Evolutionary conservation across 768 basidiomycete genomes (phyloP), one percentile per base, ranked within the genome.

Genomic region (Lactifluus echinatus): DNA sequence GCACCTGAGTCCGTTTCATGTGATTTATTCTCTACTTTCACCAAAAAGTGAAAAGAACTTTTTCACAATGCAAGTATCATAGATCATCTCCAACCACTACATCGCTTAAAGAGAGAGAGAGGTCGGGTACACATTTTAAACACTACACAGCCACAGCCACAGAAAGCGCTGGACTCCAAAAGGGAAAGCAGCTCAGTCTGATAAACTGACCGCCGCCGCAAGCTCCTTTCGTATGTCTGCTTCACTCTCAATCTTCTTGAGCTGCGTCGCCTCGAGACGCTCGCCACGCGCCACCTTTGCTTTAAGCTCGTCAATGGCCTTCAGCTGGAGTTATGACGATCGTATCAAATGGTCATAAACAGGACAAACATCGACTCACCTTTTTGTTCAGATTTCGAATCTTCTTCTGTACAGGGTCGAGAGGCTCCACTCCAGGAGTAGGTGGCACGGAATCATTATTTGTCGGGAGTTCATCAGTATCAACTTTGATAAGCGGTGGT

Each of bases 281-380:
- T 98, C 94, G 0, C 96, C 95, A 34, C 88, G 81, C 66, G 81
- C 86, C 26, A 82, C 80, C 74, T 93, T 93, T 63, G 89, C 90
- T 75, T 97, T 98, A 49, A 99, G 82, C 66, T 98, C 94, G 21
- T 97, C 93, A 63, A 99, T 98, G n/a, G 95, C 95, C 70, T 96
- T 97, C 63, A 99, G 78, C 93, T 96, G 63, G 36, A 55, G n/a
- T 10, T 36, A 54, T 24, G 15, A 45, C 8, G 4, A 53, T 24
- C 31, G 56, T 50, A 64, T 55, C 37, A 62, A 31, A 53, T 58
- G 50, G 26, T 53, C 40, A 23, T 14, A 21, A 21, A 21, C 19
- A 49, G 17, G 12, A 17, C 21, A n/a, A 10, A 42, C 50, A 15
- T 70, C 2, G 4, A n/a, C 79, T 36, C 39, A 88, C 93, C 85